These are phyloP conservation scores for Hypoxylon sp. DNA, from an alignment of 2,329 filamentous ascomycete genomes.

Conservation along the genomic window DNA sequence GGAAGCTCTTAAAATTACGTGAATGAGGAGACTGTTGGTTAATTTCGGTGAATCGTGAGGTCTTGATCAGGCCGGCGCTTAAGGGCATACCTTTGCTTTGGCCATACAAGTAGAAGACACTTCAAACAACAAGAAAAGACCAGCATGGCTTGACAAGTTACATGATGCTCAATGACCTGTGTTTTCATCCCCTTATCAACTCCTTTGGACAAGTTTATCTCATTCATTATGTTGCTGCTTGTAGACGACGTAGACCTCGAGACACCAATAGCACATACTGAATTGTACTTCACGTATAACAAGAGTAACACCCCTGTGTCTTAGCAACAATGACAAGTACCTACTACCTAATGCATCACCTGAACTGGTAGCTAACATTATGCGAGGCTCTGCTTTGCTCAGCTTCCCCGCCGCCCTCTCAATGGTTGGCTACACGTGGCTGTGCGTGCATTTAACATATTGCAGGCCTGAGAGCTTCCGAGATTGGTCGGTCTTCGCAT, in stretches of 20 bases:
- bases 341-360: background rate
- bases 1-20: background rate
- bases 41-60: background rate
- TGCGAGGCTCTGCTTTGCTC: slow-evolving; percentile 24
- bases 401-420: slow-evolving; percentile 10
- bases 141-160: background rate
- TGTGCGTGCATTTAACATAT: slow-evolving; percentile 34
- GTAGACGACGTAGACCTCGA: background rate
- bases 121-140: too few relatives aligned
- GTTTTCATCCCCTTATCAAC: background rate
- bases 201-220: background rate
- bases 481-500: slow-evolving; percentile 33
- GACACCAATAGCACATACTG: background rate
- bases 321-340: background rate
- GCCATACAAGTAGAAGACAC: background rate
- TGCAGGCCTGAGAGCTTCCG: slow-evolving; percentile 28
- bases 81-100: too few relatives aligned
- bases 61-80: background rate
- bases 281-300: background rate
- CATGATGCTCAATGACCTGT: background rate
- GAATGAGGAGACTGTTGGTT: background rate
- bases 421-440: slow-evolving; percentile 42
- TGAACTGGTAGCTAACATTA: background rate
- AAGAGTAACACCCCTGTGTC: background rate
- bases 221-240: background rate